Evolutionary conservation across 345 rosid species (phyloP).

Genomic region (Acer campestre): DNA sequence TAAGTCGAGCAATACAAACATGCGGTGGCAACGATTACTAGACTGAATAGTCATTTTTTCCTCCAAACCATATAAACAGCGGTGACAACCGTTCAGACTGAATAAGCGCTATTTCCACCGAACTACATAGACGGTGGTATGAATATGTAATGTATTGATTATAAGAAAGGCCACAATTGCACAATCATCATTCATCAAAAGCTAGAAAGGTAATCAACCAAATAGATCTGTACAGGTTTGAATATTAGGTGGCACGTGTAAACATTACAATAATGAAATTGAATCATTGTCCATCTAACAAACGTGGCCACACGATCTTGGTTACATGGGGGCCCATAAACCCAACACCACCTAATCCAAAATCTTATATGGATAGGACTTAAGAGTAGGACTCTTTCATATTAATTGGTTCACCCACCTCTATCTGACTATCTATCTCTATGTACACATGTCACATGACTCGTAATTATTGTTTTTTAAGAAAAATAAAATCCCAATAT

Average conservation of each 20-base stretch:
- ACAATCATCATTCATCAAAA: too few species aligned
- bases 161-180: too few species aligned
- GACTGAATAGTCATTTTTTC: too few species aligned
- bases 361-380: neutral
- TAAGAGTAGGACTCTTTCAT: neutral
- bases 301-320: slow-evolving; percentile 21
- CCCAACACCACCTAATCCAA: neutral
- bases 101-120: too few species aligned
- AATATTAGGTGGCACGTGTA: neutral
- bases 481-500: too few species aligned
- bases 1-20: too few species aligned
- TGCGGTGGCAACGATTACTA: too few species aligned
- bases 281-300: neutral
- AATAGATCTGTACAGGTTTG: neutral
- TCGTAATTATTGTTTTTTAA: neutral
- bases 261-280: neutral
- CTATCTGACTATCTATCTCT: neutral
- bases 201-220: neutral
- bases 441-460: neutral
- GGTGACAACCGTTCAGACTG: too few species aligned
- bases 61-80: too few species aligned
- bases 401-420: neutral
- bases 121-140: too few species aligned
- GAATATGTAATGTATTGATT: too few species aligned
- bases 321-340: neutral